phyloP scores from a whole-genome alignment of 306 rosid genomes.

The Castanea mollissima region DNA sequence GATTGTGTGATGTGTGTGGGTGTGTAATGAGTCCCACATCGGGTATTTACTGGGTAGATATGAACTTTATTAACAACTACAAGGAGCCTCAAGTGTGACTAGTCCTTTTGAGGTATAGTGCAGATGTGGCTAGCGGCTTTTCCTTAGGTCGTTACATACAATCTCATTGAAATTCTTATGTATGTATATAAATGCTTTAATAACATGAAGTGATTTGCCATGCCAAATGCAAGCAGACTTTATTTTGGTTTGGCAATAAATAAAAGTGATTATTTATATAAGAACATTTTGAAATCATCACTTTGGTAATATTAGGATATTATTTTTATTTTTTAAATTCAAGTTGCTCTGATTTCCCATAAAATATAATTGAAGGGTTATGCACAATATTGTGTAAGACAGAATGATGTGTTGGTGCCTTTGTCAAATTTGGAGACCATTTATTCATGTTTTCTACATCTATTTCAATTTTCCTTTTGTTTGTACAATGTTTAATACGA shows the following conservation, averaged over 20 bases:
- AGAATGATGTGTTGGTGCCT: neutral
- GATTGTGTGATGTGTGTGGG: too few species aligned
- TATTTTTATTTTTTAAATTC: neutral
- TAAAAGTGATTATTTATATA: neutral
- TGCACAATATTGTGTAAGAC: neutral
- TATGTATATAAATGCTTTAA: neutral
- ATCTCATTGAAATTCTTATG: neutral
- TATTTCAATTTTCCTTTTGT: neutral
- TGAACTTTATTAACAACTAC: too few species aligned
- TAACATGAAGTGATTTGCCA: neutral
- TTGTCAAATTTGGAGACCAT: neutral
- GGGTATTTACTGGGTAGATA: too few species aligned
- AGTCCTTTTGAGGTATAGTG: too few species aligned
- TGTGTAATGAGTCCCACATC: too few species aligned
- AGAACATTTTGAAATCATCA: neutral
- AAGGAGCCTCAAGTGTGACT: too few species aligned
- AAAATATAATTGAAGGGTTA: neutral
- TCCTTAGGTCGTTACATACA: neutral
- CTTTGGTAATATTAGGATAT: neutral
- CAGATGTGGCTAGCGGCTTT: too few species aligned
- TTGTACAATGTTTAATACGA: neutral
- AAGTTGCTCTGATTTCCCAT: neutral
- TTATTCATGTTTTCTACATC: neutral
- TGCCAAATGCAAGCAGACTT: neutral
- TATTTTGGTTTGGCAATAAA: neutral